phyloP scores from a whole-genome alignment of 140 eudicot genomes.

The Flaveria floridana region DNA sequence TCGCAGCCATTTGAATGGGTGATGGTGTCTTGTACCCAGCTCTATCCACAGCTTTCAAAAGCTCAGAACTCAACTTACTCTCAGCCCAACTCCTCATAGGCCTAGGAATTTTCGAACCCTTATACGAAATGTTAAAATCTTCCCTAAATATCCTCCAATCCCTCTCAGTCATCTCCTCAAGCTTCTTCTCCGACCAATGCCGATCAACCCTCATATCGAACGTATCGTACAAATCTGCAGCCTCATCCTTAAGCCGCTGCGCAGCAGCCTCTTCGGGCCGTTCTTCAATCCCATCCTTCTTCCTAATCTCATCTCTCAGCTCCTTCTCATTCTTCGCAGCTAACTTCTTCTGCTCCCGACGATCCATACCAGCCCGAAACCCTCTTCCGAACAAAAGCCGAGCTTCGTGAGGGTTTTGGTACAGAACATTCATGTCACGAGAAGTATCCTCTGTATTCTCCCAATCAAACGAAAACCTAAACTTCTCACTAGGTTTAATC shows the following conservation, averaged over 20 bases:
- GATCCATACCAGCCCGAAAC: conserved; percentile 74
- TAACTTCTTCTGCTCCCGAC: conserved; percentile 77
- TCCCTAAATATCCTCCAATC: conserved; percentile 75
- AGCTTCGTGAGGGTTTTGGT: conserved; percentile 78
- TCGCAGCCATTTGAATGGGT: conserved; percentile 51
- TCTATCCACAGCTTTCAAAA: conserved; percentile 43
- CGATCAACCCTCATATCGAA: conserved; percentile 79
- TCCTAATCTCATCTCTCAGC: conserved; percentile 58
- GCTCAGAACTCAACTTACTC: conserved; percentile 37
- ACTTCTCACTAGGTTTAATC: conserved; percentile 78
- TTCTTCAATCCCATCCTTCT: conserved; percentile 66
- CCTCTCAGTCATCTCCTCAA: conserved; percentile 71
- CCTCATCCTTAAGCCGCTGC: conserved; percentile 54
- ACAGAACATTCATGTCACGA: conserved; percentile 63
- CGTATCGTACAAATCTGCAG: conserved; percentile 58
- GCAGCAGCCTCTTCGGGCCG: conserved; percentile 61
- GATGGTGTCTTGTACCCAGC: conserved; percentile 47
- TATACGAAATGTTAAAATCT: conserved; percentile 62
- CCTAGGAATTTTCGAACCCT: conserved; percentile 53
- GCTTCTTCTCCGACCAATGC: conserved; percentile 72
- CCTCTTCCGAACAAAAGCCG: conserved; percentile 64
- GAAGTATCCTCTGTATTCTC: conserved; percentile 79
- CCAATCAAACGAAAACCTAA: conserved; percentile 76
- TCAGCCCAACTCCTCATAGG: conserved; percentile 50
- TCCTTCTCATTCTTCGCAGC: conserved; percentile 80